Base-by-base conservation (phyloP, 805 yeast genomes). In the Priceomyces melissophilus region DNA sequence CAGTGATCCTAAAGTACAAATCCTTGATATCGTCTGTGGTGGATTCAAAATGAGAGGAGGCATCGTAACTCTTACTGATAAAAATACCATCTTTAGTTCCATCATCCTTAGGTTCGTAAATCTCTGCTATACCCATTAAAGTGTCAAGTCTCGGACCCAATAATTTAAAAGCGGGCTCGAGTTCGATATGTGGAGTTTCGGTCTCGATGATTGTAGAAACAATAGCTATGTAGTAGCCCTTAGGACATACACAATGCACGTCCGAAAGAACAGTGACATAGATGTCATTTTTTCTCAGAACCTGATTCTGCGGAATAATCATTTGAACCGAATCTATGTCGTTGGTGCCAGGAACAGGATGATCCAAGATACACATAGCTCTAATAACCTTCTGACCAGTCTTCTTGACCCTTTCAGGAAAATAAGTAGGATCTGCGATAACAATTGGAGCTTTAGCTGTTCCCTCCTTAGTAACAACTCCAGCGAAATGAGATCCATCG, bases 1-100 rank as follows among this genome's bases (percentile, higher is more conserved):
- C 98, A 27, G 86, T 86, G 49, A 93, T 83, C 63, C 98, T 80
- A 64, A 83, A 82, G 65, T 93, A 93, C 40, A 93, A 76, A 63
- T 91, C 96, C 67, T 88, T 89, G 53, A 93, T 95, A 63, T 93
- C 98, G 61, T 93, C 98, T 30, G 99, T 93, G 54, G 96, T 86
- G 32, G 90, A 71, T 67, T 93, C 99, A 61, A 93, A 93, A 67
- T 93, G 99, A 8, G 96, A 88, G 8, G 95, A 76, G 1, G 98
- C 84, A 61, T 93, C 99, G 61, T 89, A 93, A 44, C 95, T 85
- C 68, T 78, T 85, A 30, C 97, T 88, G 43, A 93, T 74, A 65
- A 67, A 93, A 37, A 93, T 80, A 42, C 84, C 80, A 61, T 85
- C 90, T 45, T 75, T 70, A 12, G 83, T 70, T 9, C 99, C 99